These are phyloP conservation scores for Globisporangium radiosum DNA, from an alignment of 352 stramenopile species.

Conservation along the genomic window DNA sequence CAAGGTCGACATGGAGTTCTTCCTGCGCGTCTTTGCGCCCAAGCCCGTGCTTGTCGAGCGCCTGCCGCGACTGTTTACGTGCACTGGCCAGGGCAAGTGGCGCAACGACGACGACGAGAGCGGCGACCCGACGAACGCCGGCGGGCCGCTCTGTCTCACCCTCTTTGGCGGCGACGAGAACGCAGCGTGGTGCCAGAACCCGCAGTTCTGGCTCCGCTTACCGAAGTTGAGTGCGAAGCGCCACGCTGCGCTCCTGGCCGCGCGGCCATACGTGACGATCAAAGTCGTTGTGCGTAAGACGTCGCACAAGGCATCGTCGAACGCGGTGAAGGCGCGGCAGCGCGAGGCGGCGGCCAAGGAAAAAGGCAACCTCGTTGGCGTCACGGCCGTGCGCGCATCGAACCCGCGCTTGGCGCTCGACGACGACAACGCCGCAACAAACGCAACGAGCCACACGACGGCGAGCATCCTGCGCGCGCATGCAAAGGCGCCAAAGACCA, in stretches of 20 bases:
- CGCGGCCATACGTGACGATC: constrained; percentile 45
- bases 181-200: constrained; percentile 79
- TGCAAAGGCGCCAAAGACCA: constrained; percentile 47
- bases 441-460: constrained; percentile 5
- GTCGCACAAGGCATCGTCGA: constrained; percentile 34
- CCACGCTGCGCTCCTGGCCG: constrained; percentile 22
- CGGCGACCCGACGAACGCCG: constrained; percentile 54
- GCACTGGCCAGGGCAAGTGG: constrained; percentile 62
- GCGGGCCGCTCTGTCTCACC: constrained; percentile 60
- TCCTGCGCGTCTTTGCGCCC: constrained; percentile 79
- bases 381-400: constrained; percentile 41
- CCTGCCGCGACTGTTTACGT: constrained; percentile 56
- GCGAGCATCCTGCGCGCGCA: constrained; percentile 36
- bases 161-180: constrained; percentile 46
- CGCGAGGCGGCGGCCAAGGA: constrained; percentile 47
- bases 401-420: background rate
- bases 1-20: constrained; percentile 88
- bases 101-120: constrained; percentile 39
- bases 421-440: background rate
- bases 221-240: constrained; percentile 16
- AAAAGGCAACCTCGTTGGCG: constrained; percentile 48
- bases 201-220: constrained; percentile 81
- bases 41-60: constrained; percentile 69
- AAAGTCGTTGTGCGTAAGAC: constrained; percentile 73
- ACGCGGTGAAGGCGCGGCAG: constrained; percentile 37